These are phyloP conservation scores for Globisporangium cederbergense DNA, from an alignment of 352 stramenopile species.

Conservation along the genomic window DNA sequence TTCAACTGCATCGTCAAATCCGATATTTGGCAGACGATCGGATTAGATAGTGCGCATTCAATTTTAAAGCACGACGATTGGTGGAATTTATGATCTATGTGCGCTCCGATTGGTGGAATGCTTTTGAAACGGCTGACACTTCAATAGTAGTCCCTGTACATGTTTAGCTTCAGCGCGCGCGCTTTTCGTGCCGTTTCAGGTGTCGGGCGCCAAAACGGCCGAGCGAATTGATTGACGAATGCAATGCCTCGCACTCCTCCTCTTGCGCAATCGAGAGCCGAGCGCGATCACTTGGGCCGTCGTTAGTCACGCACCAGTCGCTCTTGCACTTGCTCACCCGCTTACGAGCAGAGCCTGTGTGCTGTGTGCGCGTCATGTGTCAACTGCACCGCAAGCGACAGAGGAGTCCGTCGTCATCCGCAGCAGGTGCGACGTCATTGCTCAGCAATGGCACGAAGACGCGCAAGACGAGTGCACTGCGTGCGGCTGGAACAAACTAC, in stretches of 20 bases:
- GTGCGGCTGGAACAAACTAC: neutral
- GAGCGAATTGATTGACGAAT: slow-evolving; percentile 16
- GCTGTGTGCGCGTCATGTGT: slow-evolving; percentile 9
- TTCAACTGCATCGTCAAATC: neutral
- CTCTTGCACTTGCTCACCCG: neutral
- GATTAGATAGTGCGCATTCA: neutral
- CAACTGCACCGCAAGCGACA: slow-evolving; percentile 16
- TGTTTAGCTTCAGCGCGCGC: neutral
- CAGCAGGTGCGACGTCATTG: neutral
- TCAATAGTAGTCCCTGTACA: slow-evolving; percentile 10
- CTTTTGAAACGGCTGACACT: neutral
- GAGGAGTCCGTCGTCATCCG: neutral
- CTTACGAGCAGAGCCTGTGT: neutral
- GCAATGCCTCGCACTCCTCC: slow-evolving; percentile 23
- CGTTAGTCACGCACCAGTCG: neutral
- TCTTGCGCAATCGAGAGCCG: slow-evolving; percentile 23
- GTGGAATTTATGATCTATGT: slow-evolving; percentile 16
- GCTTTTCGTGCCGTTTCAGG: neutral
- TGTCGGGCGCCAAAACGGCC: slow-evolving; percentile 11
- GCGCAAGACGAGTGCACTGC: neutral
- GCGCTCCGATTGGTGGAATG: slow-evolving; percentile 35
- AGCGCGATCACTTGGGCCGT: slow-evolving; percentile 1
- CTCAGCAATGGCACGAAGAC: slow-evolving; percentile 1
- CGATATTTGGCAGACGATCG: neutral
- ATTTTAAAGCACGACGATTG: slow-evolving; percentile 12